A percentile compares a stretch with the other conserved stretches of the same genome.
phyloP scores from a whole-genome alignment of 2,329 filamentous ascomycete species.

The Talaromyces funiculosus region DNA sequence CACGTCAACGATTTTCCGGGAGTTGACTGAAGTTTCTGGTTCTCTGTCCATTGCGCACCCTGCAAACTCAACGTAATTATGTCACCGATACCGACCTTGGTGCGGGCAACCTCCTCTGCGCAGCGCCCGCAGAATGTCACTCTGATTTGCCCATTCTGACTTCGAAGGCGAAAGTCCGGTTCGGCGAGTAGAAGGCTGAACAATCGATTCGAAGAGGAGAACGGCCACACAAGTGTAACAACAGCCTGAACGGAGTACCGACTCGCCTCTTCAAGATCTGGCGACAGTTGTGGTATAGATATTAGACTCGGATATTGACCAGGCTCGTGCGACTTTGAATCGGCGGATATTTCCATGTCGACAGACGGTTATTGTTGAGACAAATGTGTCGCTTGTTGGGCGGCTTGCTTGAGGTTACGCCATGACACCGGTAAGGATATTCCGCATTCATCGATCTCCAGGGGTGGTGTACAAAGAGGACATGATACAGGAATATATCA shows the following conservation, averaged over 20 bases:
- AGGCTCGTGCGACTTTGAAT: constrained; percentile 20
- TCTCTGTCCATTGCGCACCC: constrained; percentile 60
- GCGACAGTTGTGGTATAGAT: constrained; percentile 40
- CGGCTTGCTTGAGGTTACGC: constrained; percentile 6
- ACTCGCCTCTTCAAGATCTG: constrained; percentile 24
- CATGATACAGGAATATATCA: neutral
- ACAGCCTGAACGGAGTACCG: constrained; percentile 55
- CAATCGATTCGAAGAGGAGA: constrained; percentile 68
- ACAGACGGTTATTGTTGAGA: neutral
- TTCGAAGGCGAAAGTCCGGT: constrained; percentile 73
- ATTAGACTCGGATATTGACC: constrained; percentile 22
- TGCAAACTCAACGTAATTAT: constrained; percentile 63
- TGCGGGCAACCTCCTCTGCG: constrained; percentile 63
- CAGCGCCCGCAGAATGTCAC: constrained; percentile 66
- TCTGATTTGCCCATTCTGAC: constrained; percentile 71
- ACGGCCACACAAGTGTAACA: constrained; percentile 87
- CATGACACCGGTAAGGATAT: constrained; percentile 1
- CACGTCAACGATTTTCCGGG: constrained; percentile 54
- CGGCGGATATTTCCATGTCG: constrained; percentile 27
- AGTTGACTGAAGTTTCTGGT: constrained; percentile 47
- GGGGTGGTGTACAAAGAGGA: neutral
- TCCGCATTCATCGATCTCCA: constrained; percentile 7
- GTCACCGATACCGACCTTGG: constrained; percentile 71
- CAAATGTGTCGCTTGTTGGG: constrained; percentile 1
- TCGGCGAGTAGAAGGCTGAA: constrained; percentile 79